Evolutionary conservation across 352 stramenopile species (phyloP).

Genomic region (Phytopythium chamaehyphon): DNA sequence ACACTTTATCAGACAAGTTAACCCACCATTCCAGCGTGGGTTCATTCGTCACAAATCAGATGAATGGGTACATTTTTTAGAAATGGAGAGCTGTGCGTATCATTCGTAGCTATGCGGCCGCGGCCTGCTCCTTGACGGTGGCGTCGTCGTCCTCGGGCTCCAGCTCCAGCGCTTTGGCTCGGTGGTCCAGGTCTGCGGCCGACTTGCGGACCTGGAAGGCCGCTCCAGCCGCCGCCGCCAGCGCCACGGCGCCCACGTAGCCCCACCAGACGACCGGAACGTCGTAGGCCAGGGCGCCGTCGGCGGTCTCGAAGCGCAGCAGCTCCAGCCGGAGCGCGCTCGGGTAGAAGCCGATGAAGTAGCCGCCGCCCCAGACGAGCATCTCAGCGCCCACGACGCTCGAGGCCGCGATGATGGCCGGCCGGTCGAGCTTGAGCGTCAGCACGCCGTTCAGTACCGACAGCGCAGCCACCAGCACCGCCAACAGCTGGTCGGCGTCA

Average conservation of each 20-base stretch:
- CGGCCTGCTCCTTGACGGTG: no score
- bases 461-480: constrained; percentile 31
- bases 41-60: no score
- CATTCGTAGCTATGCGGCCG: no score
- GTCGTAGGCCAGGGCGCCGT: constrained; percentile 50
- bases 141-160: no score
- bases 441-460: constrained; percentile 34
- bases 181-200: constrained; percentile 42
- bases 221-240: constrained; percentile 53
- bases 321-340: constrained; percentile 49
- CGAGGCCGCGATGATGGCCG: constrained; percentile 49
- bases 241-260: constrained; percentile 54
- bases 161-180: constrained; percentile 10
- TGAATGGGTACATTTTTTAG: no score
- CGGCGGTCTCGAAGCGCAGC: constrained; percentile 25
- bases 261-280: constrained; percentile 71
- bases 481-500: constrained; percentile 38
- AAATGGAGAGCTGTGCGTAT: no score
- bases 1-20: no score
- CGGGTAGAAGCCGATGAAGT: constrained; percentile 63
- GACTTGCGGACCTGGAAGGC: constrained; percentile 60
- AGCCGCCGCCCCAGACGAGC: constrained; percentile 53
- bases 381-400: constrained; percentile 52
- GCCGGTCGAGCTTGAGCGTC: constrained; percentile 51
- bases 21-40: no score